These are phyloP conservation scores for Euphorbia schlechtendalii DNA, from an alignment of 441 rosid species.

Conservation along the genomic window DNA sequence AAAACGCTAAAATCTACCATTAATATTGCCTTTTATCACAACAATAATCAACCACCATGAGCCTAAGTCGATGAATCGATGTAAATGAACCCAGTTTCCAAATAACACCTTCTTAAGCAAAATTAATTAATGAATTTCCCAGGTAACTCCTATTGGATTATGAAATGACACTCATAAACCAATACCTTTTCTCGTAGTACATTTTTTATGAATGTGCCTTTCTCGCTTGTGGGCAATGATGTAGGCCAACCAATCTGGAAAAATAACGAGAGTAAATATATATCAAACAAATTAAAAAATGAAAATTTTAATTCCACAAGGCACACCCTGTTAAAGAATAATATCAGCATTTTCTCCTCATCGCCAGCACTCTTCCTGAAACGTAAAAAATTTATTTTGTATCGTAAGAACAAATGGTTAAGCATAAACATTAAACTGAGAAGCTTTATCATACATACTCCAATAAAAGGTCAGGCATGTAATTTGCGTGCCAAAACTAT, in stretches of 20 bases:
- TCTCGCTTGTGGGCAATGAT: constrained; percentile 84
- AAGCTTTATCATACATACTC: neutral
- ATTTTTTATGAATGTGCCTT: constrained; percentile 55
- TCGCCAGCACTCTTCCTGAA: constrained; percentile 72
- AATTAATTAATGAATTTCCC: neutral
- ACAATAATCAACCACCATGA: neutral
- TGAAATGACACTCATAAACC: neutral
- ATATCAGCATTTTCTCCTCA: constrained; percentile 82
- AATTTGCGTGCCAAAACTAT: neutral
- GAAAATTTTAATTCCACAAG: constrained; percentile 10
- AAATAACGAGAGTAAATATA: constrained; percentile 5
- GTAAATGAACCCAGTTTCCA: neutral
- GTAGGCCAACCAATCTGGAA: constrained; percentile 96
- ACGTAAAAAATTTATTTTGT: constrained; percentile 4
- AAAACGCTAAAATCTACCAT: neutral
- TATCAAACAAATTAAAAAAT: constrained; percentile 14
- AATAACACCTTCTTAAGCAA: neutral
- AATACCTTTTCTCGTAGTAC: constrained; percentile 71
- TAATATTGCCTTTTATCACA: neutral
- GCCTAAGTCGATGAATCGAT: neutral
- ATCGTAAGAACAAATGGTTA: neutral
- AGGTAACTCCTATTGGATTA: neutral
- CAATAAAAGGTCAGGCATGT: neutral
- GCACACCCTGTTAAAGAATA: constrained; percentile 69
- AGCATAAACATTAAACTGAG: neutral